Evolutionary conservation across 805 yeast species (phyloP).

Genomic region (Kazachstania africana): DNA sequence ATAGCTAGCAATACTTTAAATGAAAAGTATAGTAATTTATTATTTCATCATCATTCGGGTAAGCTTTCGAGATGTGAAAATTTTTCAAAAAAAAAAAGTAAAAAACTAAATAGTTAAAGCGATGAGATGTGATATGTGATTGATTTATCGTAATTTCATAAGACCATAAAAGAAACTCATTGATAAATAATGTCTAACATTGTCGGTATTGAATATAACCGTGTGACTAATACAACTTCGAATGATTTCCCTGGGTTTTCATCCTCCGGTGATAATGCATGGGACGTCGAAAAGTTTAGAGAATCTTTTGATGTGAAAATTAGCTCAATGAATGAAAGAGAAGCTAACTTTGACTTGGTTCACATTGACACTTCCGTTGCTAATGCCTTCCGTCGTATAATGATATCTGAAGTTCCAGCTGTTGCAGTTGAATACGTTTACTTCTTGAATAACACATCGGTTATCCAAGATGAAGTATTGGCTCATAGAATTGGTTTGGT

Average conservation of each 20-base stretch:
- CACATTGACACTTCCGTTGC: constrained; percentile 87
- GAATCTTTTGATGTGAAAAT: constrained; percentile 55
- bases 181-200: constrained; percentile 37
- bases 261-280: constrained; percentile 47
- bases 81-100: constrained; percentile 1
- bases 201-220: constrained; percentile 79
- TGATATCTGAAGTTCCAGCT: constrained; percentile 93
- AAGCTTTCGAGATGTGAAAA: too few relatives aligned
- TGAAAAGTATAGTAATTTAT: too few relatives aligned
- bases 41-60: too few relatives aligned
- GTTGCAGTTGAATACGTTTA: constrained; percentile 91
- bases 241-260: constrained; percentile 89
- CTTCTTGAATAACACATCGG: constrained; percentile 88
- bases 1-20: too few relatives aligned
- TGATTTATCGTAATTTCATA: too few relatives aligned
- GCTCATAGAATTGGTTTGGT: constrained; percentile 91
- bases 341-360: constrained; percentile 76
- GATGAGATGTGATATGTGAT: too few relatives aligned
- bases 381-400: constrained; percentile 91
- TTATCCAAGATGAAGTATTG: constrained; percentile 92
- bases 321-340: constrained; percentile 50
- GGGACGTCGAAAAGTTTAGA: constrained; percentile 79
- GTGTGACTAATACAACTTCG: constrained; percentile 80
- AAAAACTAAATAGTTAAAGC: too few relatives aligned
- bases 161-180: too few relatives aligned